phyloP scores from a whole-genome alignment of 371 early-diverging fungal species.

The Mucor ambiguus region DNA sequence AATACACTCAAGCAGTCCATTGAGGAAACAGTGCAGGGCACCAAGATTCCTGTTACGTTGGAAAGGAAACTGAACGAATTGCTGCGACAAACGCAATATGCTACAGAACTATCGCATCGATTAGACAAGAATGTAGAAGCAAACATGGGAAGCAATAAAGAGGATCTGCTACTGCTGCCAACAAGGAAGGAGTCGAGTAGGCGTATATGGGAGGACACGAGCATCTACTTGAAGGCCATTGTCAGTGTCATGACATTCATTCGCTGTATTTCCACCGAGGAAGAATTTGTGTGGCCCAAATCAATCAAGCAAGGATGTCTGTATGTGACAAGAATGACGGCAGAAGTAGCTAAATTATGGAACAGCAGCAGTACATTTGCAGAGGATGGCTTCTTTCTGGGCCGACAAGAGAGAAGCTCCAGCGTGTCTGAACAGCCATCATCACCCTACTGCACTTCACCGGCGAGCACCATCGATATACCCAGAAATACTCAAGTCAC shows the following conservation, averaged over 20 bases:
- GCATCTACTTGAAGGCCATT: slow-evolving; percentile 45
- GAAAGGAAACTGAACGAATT: slow-evolving; percentile 31
- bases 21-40: slow-evolving; percentile 22
- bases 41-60: slow-evolving; percentile 14
- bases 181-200: slow-evolving; percentile 22
- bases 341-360: slow-evolving; percentile 54
- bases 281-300: slow-evolving; percentile 48
- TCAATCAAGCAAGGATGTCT: slow-evolving; percentile 49
- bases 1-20: slow-evolving; percentile 35
- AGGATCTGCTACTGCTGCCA: slow-evolving; percentile 7
- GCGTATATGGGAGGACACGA: slow-evolving; percentile 47
- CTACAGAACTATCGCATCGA: slow-evolving; percentile 28
- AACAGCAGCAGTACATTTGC: slow-evolving; percentile 42
- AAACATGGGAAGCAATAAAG: slow-evolving; percentile 20
- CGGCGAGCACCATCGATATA: slow-evolving; percentile 17
- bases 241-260: slow-evolving; percentile 46
- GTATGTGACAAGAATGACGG: slow-evolving; percentile 51
- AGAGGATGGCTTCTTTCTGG: slow-evolving; percentile 38
- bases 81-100: slow-evolving; percentile 26
- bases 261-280: slow-evolving; percentile 43
- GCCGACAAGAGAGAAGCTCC: slow-evolving; percentile 19
- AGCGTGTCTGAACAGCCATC: slow-evolving; percentile 16
- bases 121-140: slow-evolving; percentile 33
- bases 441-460: slow-evolving; percentile 8
- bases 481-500: slow-evolving; percentile 6